Base-by-base conservation (phyloP, 179 eudicot species). In the Monotropa hypopitys region DNA sequence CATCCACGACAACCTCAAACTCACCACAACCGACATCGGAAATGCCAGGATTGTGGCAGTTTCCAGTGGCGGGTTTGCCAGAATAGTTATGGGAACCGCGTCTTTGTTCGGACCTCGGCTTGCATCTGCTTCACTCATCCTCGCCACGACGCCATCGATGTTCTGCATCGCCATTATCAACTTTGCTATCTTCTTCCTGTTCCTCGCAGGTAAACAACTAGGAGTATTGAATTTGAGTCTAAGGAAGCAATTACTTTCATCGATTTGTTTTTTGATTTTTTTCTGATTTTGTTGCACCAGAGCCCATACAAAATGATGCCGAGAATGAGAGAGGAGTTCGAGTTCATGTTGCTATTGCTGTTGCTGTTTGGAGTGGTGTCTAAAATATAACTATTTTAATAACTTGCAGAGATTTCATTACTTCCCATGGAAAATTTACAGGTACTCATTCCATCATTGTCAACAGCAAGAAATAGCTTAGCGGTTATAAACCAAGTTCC, bases 41-140 rank as follows among this genome's bases (percentile, higher is more conserved):
- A 94, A 92, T 49, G 98, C 98, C 5, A 97, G 98, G 18, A 88
- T 94, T 33, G 97, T 93, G 1, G 85, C 98, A 0, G 98, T 94
- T 2, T 89, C 97, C 2, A 97, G 98, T 6, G 92, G 92, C 0
- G 88, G 90, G 18, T 87, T 92, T 16, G 94, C 98, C 13, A 83
- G 97, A 4, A 8, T 92, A 0, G 84, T 79, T 49, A 92, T 94
- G 98, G 98, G 97, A 2, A 86, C 90, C 1, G 90, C 90, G 50
- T 94, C 96, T 32, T 23, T 92, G 7, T 78, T 90, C 65, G 97
- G 97, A 0, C 98, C 98, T 0, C 82, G 96, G 1, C 85, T 92
- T 0, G 97, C 97, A 28, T 89, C 98, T 1, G 83, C 96, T 9
- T 26, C 88, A 0, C 88, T 94, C 21, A 87, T 88, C 51, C 87